Conservation (phyloP, 2,329 filamentous ascomycete species). For the Scytalidium sp. region DNA sequence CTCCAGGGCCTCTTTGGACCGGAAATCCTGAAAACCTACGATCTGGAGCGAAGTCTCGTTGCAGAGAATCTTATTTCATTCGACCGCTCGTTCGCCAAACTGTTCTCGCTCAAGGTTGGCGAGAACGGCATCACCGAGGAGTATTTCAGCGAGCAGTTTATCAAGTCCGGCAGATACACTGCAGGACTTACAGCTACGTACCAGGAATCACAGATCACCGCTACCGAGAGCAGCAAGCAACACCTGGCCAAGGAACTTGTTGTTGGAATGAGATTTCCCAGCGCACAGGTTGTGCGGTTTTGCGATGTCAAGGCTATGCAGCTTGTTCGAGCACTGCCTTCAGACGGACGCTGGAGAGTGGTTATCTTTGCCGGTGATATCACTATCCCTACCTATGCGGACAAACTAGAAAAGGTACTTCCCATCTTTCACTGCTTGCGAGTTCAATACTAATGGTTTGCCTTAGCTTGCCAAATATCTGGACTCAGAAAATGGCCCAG, state of each 20-base stretch:
- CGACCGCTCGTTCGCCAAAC: slow-evolving; percentile 49
- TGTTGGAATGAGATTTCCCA: slow-evolving; percentile 56
- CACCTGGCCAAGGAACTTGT: slow-evolving; percentile 37
- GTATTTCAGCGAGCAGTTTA: slow-evolving; percentile 54
- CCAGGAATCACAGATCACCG: slow-evolving; percentile 44
- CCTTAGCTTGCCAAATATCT: slow-evolving; percentile 37
- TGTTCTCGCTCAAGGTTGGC: slow-evolving; percentile 44
- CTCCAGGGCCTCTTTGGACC: slow-evolving; percentile 40
- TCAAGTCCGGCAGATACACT: slow-evolving; percentile 55
- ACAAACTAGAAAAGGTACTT: slow-evolving; percentile 36
- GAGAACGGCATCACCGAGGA: slow-evolving; percentile 39
- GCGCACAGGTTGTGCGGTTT: slow-evolving; percentile 55
- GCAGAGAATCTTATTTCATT: slow-evolving; percentile 59
- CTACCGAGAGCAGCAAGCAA: slow-evolving; percentile 27
- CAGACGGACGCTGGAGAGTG: slow-evolving; percentile 49
- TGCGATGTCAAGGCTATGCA: slow-evolving; percentile 58
- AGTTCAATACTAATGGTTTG: not conserved
- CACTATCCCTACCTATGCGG: slow-evolving; percentile 15
- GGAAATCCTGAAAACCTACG: slow-evolving; percentile 48
- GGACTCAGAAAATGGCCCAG: slow-evolving; percentile 35
- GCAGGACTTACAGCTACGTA: slow-evolving; percentile 58
- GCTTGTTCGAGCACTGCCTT: slow-evolving; percentile 43
- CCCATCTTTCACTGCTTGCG: not conserved
- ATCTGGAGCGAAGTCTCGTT: slow-evolving; percentile 47
- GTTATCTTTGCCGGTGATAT: slow-evolving; percentile 47